phyloP scores from a whole-genome alignment of 2,329 filamentous ascomycete species.

The Calonectria henricotiae region DNA sequence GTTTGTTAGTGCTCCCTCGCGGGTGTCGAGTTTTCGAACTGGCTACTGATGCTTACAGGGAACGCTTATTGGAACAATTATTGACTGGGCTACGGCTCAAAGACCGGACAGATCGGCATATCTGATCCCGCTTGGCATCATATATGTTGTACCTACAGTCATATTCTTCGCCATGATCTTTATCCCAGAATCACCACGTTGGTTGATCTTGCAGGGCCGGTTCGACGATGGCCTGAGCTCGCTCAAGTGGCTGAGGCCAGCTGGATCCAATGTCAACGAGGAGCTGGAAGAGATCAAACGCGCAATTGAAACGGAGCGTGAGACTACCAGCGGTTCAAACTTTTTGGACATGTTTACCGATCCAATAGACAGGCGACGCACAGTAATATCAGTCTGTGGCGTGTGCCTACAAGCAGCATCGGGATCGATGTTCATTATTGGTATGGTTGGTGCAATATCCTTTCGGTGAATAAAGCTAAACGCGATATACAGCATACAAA shows the following conservation, averaged over 20 bases:
- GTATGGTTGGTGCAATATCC: slow-evolving; percentile 1
- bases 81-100: slow-evolving; percentile 46
- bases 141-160: slow-evolving; percentile 42
- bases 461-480: background rate
- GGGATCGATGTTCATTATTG: slow-evolving; percentile 49
- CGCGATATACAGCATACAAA: slow-evolving; percentile 40
- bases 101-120: slow-evolving; percentile 46
- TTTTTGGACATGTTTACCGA: slow-evolving; percentile 46
- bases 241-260: slow-evolving; percentile 40
- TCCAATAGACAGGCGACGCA: slow-evolving; percentile 42
- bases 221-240: slow-evolving; percentile 45
- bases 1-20: slow-evolving; percentile 39
- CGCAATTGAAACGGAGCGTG: slow-evolving; percentile 41
- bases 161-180: slow-evolving; percentile 40
- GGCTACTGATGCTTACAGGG: slow-evolving; percentile 30
- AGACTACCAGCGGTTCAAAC: slow-evolving; percentile 36
- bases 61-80: slow-evolving; percentile 46
- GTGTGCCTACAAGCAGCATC: slow-evolving; percentile 46
- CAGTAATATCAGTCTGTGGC: slow-evolving; percentile 41
- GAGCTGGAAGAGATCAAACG: slow-evolving; percentile 42
- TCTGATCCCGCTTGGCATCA: slow-evolving; percentile 46
- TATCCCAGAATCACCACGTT: slow-evolving; percentile 47
- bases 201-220: slow-evolving; percentile 46
- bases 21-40: rapidly evolving
- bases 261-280: slow-evolving; percentile 30